Conservation (phyloP, 2,329 filamentous ascomycete species). For the Penicillium sp. region DNA sequence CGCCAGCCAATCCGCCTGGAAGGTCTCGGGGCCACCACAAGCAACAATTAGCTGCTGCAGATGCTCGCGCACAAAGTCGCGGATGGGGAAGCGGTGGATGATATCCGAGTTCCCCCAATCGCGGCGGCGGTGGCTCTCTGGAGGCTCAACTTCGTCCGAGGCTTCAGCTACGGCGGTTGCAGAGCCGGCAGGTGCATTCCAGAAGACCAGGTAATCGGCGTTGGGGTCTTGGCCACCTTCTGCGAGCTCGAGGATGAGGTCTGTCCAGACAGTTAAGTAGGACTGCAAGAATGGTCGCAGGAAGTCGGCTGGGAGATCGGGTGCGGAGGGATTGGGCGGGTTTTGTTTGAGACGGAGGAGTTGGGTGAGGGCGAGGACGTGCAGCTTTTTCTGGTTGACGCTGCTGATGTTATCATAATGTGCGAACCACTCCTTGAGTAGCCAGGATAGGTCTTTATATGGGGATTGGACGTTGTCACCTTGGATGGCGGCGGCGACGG, state of each 20-base stretch:
- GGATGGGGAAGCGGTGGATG: conserved; percentile 43
- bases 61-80: conserved; percentile 42
- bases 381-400: conserved; percentile 46
- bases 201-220: conserved; percentile 42
- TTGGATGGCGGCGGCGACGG: conserved; percentile 39
- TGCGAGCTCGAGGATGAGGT: conserved; percentile 43
- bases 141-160: conserved; percentile 35
- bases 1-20: conserved; percentile 42
- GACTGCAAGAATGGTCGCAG: conserved; percentile 45
- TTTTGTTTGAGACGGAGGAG: conserved; percentile 39
- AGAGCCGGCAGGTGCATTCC: conserved; percentile 27
- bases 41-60: conserved; percentile 38
- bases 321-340: conserved; percentile 25
- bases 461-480: conserved; percentile 15
- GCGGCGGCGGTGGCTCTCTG: conserved; percentile 41
- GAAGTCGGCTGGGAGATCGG: conserved; percentile 31
- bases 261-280: conserved; percentile 46
- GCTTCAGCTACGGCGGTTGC: conserved; percentile 30
- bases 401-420: conserved; percentile 48
- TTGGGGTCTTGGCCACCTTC: conserved; percentile 40
- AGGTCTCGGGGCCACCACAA: conserved; percentile 41
- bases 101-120: conserved; percentile 41
- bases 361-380: conserved; percentile 44
- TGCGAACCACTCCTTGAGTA: conserved; percentile 47
- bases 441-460: conserved; percentile 40